phyloP scores from a whole-genome alignment of 176 grass and related monocot genomes.

The Themeda triandra region DNA sequence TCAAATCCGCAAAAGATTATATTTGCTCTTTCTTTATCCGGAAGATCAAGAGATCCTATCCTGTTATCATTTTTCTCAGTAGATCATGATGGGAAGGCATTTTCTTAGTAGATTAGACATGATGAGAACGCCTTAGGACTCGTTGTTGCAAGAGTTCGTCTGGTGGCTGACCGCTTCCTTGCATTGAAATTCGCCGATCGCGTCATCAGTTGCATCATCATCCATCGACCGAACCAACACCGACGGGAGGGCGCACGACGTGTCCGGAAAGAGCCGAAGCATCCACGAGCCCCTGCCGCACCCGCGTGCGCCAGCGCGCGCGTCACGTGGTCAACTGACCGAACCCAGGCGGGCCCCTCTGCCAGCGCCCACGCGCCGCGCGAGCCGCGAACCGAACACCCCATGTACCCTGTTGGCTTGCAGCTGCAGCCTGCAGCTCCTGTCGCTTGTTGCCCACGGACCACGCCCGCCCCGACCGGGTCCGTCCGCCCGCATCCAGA shows the following conservation, averaged over 20 bases:
- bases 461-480: background rate
- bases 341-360: background rate
- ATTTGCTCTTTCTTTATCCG: too few relatives aligned
- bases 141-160: too few relatives aligned
- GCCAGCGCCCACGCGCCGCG: slow-evolving; percentile 15
- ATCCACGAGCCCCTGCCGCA: background rate
- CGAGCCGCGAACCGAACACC: background rate
- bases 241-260: background rate
- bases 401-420: background rate
- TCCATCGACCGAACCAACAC: background rate
- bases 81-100: too few relatives aligned
- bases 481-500: background rate
- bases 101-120: too few relatives aligned
- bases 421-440: background rate
- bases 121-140: too few relatives aligned
- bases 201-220: background rate
- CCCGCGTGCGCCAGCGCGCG: slow-evolving; percentile 1
- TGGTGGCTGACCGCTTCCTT: background rate
- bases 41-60: too few relatives aligned
- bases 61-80: too few relatives aligned
- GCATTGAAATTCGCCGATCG: background rate
- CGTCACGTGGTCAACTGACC: slow-evolving; percentile 33
- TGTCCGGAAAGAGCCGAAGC: background rate
- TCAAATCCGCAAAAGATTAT: too few relatives aligned
- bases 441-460: background rate